A percentile compares a stretch with the other conserved stretches of the same genome.
These are phyloP conservation scores for Lecanoromycetidae sp. DNA, from an alignment of 2,329 filamentous ascomycete species.

Conservation along the genomic window DNA sequence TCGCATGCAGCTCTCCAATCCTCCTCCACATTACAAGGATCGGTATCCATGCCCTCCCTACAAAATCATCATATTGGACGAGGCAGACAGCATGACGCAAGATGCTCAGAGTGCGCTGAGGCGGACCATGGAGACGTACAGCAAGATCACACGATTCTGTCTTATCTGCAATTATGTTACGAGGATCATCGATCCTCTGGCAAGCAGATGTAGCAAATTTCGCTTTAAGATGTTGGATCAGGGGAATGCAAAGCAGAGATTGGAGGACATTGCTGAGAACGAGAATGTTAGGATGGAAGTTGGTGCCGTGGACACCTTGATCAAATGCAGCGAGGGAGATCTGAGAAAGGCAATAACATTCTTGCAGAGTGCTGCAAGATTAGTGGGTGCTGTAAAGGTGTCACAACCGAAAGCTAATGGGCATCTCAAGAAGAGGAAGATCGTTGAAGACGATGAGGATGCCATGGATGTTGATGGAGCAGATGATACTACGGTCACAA, in stretches of 20 bases:
- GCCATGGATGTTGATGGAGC: slow-evolving; percentile 51
- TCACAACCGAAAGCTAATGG: slow-evolving; percentile 25
- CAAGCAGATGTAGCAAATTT: slow-evolving; percentile 90
- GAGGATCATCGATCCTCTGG: slow-evolving; percentile 90
- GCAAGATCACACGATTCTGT: slow-evolving; percentile 91
- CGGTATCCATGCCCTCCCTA: slow-evolving; percentile 90
- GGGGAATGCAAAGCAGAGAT: slow-evolving; percentile 62
- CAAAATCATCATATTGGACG: slow-evolving; percentile 97
- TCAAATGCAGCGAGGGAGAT: slow-evolving; percentile 85
- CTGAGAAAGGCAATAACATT: slow-evolving; percentile 93
- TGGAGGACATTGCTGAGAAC: slow-evolving; percentile 68
- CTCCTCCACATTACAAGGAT: slow-evolving; percentile 53
- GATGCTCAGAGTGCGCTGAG: slow-evolving; percentile 88
- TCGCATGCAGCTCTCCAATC: slow-evolving; percentile 80
- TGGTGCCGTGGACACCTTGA: slow-evolving; percentile 71
- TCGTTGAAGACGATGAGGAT: slow-evolving; percentile 32
- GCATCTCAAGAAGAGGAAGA: slow-evolving; percentile 31
- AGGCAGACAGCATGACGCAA: slow-evolving; percentile 98
- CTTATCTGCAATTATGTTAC: slow-evolving; percentile 98
- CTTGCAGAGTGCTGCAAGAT: slow-evolving; percentile 79
- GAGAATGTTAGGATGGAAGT: slow-evolving; percentile 67
- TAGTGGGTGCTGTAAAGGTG: slow-evolving; percentile 54
- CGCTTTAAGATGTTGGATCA: slow-evolving; percentile 93
- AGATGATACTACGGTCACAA: slow-evolving; percentile 45
- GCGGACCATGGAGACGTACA: slow-evolving; percentile 96